Evolutionary conservation across 2,329 filamentous ascomycete species (phyloP).

Genomic region (Fusarium sp.): DNA sequence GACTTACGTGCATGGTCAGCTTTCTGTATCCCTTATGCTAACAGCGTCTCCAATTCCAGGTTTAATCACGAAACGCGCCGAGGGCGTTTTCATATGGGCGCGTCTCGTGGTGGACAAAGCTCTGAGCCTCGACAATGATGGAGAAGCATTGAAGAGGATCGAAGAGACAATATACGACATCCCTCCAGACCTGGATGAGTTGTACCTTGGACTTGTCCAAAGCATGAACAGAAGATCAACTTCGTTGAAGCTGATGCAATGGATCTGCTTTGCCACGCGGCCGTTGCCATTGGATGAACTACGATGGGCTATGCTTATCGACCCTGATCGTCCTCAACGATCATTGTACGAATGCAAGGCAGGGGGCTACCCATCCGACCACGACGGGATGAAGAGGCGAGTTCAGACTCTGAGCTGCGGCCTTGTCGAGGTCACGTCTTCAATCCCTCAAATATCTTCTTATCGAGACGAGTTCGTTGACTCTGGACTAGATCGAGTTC

Average conservation of each 20-base stretch:
- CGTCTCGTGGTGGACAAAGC: slow-evolving; percentile 48
- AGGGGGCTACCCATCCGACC: not conserved
- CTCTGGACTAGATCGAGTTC: not conserved
- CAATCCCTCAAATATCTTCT: not conserved
- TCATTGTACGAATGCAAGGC: not conserved
- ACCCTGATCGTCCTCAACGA: slow-evolving; percentile 27
- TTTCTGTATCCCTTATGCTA: slow-evolving; percentile 24
- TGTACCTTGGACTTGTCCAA: slow-evolving; percentile 48
- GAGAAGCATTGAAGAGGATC: slow-evolving; percentile 35
- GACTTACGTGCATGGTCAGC: slow-evolving; percentile 45
- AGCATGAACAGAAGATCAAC: slow-evolving; percentile 25
- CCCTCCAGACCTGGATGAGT: slow-evolving; percentile 42
- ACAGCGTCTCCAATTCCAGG: slow-evolving; percentile 8
- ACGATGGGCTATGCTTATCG: slow-evolving; percentile 52
- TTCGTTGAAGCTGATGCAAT: slow-evolving; percentile 47
- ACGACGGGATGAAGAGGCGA: not conserved
- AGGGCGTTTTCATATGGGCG: slow-evolving; percentile 57
- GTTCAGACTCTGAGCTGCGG: not conserved
- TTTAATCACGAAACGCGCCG: slow-evolving; percentile 47
- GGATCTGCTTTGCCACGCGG: slow-evolving; percentile 52
- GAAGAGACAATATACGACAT: slow-evolving; percentile 35
- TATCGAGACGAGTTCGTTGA: not conserved
- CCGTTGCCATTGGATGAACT: slow-evolving; percentile 47
- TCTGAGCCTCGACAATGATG: slow-evolving; percentile 28
- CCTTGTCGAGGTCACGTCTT: not conserved